Conservation (phyloP, 768 basidiomycete species). For the Tylopilus sp. region DNA sequence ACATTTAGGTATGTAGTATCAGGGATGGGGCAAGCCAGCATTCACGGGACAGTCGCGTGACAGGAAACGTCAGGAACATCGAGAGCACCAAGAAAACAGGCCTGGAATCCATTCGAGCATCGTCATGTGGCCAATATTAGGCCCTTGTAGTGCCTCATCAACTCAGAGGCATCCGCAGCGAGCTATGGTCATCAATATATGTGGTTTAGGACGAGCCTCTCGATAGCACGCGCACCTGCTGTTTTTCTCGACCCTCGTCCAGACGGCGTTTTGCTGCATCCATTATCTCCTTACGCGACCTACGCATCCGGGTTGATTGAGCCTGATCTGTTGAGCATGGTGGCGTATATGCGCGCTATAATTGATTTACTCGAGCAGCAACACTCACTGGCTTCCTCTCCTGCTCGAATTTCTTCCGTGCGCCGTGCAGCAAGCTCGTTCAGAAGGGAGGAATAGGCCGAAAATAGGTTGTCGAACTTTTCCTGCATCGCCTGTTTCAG, state of each 20-base stretch:
- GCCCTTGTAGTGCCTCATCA: slow-evolving; percentile 43
- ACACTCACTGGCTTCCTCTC: slow-evolving; percentile 33
- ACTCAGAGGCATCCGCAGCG: slow-evolving; percentile 35
- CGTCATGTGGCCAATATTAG: slow-evolving; percentile 25
- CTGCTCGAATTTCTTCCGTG: slow-evolving; percentile 28
- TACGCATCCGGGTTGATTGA: slow-evolving; percentile 30
- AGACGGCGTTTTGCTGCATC: slow-evolving; percentile 31
- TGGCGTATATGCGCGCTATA: slow-evolving; percentile 3
- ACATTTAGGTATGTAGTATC: slow-evolving; percentile 1
- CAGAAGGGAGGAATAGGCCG: slow-evolving; percentile 22
- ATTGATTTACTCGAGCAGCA: not conserved
- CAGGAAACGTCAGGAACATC: not conserved
- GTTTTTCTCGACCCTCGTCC: slow-evolving; percentile 38
- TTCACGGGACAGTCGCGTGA: not conserved
- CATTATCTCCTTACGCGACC: slow-evolving; percentile 34
- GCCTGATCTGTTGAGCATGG: slow-evolving; percentile 26
- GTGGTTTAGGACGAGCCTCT: not conserved
- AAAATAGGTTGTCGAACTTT: slow-evolving; percentile 23
- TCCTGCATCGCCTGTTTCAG: slow-evolving; percentile 15
- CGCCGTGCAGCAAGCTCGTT: slow-evolving; percentile 33
- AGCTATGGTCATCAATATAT: slow-evolving; percentile 23
- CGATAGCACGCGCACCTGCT: slow-evolving; percentile 26
- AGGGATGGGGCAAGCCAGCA: not conserved
- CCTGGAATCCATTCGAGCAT: slow-evolving; percentile 2
- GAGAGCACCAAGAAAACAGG: slow-evolving; percentile 4